Conservation (phyloP, 805 yeast species). For the Pichia insulana region DNA sequence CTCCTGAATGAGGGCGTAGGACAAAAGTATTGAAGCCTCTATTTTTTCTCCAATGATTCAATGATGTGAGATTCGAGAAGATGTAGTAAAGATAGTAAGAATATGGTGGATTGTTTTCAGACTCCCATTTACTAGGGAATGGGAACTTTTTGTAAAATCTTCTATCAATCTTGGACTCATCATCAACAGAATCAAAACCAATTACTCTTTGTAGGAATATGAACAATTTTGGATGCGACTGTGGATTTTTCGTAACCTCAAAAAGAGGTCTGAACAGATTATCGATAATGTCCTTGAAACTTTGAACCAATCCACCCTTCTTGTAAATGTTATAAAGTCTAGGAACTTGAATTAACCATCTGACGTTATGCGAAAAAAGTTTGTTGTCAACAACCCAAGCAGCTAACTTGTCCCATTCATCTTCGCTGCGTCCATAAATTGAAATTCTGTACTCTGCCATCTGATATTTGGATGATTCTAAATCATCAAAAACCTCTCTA, state of each 20-base stretch:
- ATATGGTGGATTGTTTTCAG: conserved; percentile 86
- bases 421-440: conserved; percentile 78
- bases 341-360: conserved; percentile 96
- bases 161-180: conserved; percentile 87
- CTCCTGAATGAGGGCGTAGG: conserved; percentile 97
- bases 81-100: conserved; percentile 88
- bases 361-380: conserved; percentile 82
- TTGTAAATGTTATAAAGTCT: conserved; percentile 86
- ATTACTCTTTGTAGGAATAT: conserved; percentile 87
- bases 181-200: conserved; percentile 98
- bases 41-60: conserved; percentile 73
- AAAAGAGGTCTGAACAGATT: conserved; percentile 84
- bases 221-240: conserved; percentile 82
- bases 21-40: conserved; percentile 83
- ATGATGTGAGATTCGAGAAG: conserved; percentile 75
- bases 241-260: conserved; percentile 82
- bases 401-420: conserved; percentile 95
- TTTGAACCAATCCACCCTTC: conserved; percentile 56
- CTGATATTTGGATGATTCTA: conserved; percentile 92
- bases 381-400: conserved; percentile 93
- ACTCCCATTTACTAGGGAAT: conserved; percentile 75
- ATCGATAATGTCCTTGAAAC: conserved; percentile 66
- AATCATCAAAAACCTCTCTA: conserved; percentile 85
- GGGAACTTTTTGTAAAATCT: conserved; percentile 79
- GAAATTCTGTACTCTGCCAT: conserved; percentile 96